Conservation (phyloP, 306 rosid genomes). For the Crotalaria pallida region DNA sequence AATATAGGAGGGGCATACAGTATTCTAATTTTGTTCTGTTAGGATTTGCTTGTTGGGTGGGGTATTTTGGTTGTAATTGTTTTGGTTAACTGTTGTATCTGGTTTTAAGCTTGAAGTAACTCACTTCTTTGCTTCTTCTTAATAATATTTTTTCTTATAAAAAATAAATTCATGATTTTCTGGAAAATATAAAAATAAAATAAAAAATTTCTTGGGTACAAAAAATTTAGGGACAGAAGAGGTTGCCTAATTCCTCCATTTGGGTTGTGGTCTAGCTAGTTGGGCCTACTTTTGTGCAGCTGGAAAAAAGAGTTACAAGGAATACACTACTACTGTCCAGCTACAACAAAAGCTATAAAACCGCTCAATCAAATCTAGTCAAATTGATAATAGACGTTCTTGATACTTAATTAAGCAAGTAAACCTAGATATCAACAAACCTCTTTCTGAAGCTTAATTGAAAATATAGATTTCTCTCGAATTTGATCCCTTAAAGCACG, state of each 20-base stretch:
- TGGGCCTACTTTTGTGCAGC: background rate
- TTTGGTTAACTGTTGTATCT: no score
- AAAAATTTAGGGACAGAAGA: background rate
- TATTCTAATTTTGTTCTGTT: no score
- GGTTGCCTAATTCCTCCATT: background rate
- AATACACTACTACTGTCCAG: background rate
- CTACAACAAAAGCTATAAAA: background rate
- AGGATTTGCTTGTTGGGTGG: no score
- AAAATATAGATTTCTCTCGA: conserved; percentile 70
- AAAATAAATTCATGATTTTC: background rate
- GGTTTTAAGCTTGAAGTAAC: no score
- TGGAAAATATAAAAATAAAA: background rate
- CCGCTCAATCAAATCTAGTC: conserved; percentile 1
- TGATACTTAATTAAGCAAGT: background rate
- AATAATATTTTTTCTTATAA: no score
- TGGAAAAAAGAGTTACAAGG: background rate
- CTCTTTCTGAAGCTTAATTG: conserved; percentile 90
- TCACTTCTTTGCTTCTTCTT: no score
- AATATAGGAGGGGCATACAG: no score
- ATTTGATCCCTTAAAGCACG: conserved; percentile 83
- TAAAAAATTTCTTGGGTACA: no score
- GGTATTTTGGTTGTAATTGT: no score
- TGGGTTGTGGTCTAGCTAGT: background rate
- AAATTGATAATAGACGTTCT: background rate
- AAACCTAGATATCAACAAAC: conserved; percentile 39